Base-by-base conservation (phyloP, 768 basidiomycete species). In the Pholiota conissans region DNA sequence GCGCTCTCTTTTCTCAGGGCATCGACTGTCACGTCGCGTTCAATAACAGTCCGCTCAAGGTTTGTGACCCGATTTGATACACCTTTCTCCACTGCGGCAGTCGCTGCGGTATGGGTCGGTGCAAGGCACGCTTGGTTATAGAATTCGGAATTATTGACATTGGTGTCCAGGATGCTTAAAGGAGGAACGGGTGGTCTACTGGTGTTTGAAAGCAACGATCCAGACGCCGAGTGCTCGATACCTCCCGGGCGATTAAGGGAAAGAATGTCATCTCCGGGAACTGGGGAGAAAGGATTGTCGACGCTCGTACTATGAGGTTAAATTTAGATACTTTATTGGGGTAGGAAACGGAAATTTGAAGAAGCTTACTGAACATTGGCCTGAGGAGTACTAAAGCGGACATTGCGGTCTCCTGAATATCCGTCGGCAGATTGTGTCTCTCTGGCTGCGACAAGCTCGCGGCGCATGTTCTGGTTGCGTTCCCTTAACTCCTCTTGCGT, bases 111-210 rank as follows among this genome's bases (percentile, higher is more conserved):
- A 11, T 58, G 56, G 11, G 29, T 28, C 10, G 16, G 28, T 5
- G 50, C n/a, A 4, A 39, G 5, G 27, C 10, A 13, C 20, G 52
- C 35, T 6, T 53, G 34, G 34, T 49, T 54, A 7, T 52, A 40
- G 32, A 40, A 53, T 13, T 24, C 24, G 27, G 47, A 29, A 34
- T 30, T 20, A 27, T 52, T 50, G 37, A 42, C 24, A 32, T 56
- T 49, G 30, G 24, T 27, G n/a, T 52, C 59, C 20, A 58, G 58
- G 37, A 56, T 42, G 61, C 74, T 81, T 29, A 80, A 79, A 20
- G 79, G 79, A 52, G 82, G 82, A 1, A 81, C 83, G 9, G 81
- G 80, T 22, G 72, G 80, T 60, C 78, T 78, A 69, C 78, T 82
- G 32, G 79, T 37, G 30, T 72, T 64, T 47, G 77, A 73, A 56